Percentiles rank a stretch among this genome's conserved stretches.
These are phyloP conservation scores for Helicocarpus griseus DNA, from an alignment of 2,329 filamentous ascomycete genomes.

Conservation along the genomic window DNA sequence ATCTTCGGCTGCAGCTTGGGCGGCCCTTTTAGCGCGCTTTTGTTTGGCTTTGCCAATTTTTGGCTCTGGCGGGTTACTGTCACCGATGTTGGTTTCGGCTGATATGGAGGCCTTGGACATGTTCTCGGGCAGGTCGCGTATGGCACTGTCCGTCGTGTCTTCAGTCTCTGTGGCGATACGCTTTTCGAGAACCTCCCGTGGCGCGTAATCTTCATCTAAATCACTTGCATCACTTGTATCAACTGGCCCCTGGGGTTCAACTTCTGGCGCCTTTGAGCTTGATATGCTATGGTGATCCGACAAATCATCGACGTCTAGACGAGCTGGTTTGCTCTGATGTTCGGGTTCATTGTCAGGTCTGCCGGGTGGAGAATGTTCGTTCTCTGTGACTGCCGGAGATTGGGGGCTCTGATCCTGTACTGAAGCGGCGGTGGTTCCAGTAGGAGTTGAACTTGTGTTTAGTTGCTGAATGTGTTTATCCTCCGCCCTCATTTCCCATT, in stretches of 20 bases:
- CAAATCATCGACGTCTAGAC: not conserved
- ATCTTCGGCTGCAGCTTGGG: slow-evolving; percentile 18
- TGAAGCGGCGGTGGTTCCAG: not conserved
- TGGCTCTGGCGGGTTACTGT: slow-evolving; percentile 13
- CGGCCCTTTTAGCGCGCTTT: slow-evolving; percentile 43
- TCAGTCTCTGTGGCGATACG: slow-evolving; percentile 23
- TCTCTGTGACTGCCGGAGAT: not conserved
- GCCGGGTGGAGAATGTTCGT: not conserved
- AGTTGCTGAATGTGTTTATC: slow-evolving; percentile 42
- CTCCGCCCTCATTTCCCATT: slow-evolving; percentile 73
- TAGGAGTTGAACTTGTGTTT: not conserved
- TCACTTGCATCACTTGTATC: slow-evolving; percentile 11
- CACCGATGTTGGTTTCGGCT: slow-evolving; percentile 9
- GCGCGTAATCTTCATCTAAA: slow-evolving; percentile 29
- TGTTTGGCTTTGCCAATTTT: slow-evolving; percentile 45
- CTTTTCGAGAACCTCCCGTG: slow-evolving; percentile 31
- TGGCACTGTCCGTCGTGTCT: slow-evolving; percentile 4
- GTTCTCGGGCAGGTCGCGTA: slow-evolving; percentile 13
- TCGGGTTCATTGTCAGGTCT: not conserved
- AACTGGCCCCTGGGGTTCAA: slow-evolving; percentile 3
- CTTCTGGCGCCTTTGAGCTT: not conserved
- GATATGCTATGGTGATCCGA: not conserved
- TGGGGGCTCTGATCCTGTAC: not conserved
- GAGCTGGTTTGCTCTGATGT: not conserved
- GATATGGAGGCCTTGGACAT: slow-evolving; percentile 11